These are phyloP conservation scores for Beauveria bassiana DNA, from an alignment of 2,329 filamentous ascomycete species.

Conservation along the genomic window DNA sequence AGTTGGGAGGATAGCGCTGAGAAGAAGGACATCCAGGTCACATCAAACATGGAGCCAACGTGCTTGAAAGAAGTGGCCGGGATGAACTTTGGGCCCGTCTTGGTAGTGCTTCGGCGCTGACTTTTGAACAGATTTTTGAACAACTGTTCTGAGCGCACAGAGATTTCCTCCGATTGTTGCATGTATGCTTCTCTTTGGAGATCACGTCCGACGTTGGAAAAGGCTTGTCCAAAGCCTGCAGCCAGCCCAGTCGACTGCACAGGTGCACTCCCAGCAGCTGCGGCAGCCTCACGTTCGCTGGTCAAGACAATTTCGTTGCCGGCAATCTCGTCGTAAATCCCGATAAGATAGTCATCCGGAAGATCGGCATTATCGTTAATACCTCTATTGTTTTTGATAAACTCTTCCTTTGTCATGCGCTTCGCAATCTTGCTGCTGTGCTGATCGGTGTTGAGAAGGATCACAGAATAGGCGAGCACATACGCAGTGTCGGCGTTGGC, in stretches of 20 bases:
- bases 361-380: constrained; percentile 96
- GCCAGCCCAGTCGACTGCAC: constrained; percentile 62
- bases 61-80: constrained; percentile 90
- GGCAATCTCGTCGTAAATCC: constrained; percentile 88
- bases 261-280: constrained; percentile 59
- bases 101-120: constrained; percentile 72
- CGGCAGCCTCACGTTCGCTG: constrained; percentile 84
- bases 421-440: constrained; percentile 79
- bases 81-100: constrained; percentile 68
- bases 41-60: constrained; percentile 96
- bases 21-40: constrained; percentile 98
- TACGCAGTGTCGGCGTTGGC: constrained; percentile 98
- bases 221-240: constrained; percentile 76
- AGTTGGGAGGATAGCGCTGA: constrained; percentile 89
- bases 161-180: constrained; percentile 91
- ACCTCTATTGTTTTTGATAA: constrained; percentile 97
- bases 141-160: constrained; percentile 64
- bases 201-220: constrained; percentile 87
- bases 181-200: constrained; percentile 87
- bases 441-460: constrained; percentile 91
- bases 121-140: constrained; percentile 91
- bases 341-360: constrained; percentile 81
- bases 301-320: constrained; percentile 89
- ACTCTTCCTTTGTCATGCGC: constrained; percentile 93
- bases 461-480: constrained; percentile 91